Evolutionary conservation across 2,329 filamentous ascomycete genomes (phyloP).

Genomic region (Exophiala alcalophila): DNA sequence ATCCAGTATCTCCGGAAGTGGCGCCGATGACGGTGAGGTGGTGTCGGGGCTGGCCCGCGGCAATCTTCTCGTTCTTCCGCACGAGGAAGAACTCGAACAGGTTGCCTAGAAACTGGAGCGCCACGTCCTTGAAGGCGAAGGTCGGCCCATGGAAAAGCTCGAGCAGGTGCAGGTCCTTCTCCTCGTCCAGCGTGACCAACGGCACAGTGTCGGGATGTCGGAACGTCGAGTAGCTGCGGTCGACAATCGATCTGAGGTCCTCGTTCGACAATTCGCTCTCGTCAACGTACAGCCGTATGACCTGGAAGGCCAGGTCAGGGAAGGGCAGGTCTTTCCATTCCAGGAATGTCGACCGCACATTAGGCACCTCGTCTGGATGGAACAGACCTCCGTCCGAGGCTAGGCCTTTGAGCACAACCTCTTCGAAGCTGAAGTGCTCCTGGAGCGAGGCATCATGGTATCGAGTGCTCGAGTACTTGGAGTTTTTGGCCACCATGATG

Average conservation of each 20-base stretch:
- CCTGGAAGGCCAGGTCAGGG: constrained; percentile 75
- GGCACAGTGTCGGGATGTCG: constrained; percentile 75
- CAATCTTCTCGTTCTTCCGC: constrained; percentile 42
- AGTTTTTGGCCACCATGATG: constrained; percentile 21
- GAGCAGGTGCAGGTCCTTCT: constrained; percentile 74
- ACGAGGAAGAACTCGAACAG: constrained; percentile 59
- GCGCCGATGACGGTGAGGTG: constrained; percentile 84
- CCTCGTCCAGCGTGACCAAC: constrained; percentile 68
- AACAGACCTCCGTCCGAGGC: constrained; percentile 84
- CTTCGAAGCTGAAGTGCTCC: constrained; percentile 77
- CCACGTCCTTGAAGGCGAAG: constrained; percentile 93
- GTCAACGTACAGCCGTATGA: constrained; percentile 86
- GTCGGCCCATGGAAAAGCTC: constrained; percentile 96
- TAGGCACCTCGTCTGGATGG: constrained; percentile 78
- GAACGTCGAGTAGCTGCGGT: constrained; percentile 85
- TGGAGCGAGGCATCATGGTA: constrained; percentile 20
- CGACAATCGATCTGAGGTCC: constrained; percentile 80
- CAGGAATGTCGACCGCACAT: constrained; percentile 61
- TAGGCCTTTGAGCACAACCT: constrained; percentile 84
- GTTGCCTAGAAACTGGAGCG: constrained; percentile 92
- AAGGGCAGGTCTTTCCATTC: constrained; percentile 77
- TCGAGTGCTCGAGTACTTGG: constrained; percentile 25
- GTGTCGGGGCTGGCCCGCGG: constrained; percentile 58
- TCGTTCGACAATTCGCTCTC: constrained; percentile 72
- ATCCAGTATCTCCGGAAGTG: constrained; percentile 83